Conservation (phyloP, 2,329 filamentous ascomycete species). For the Venturia carpophila region DNA sequence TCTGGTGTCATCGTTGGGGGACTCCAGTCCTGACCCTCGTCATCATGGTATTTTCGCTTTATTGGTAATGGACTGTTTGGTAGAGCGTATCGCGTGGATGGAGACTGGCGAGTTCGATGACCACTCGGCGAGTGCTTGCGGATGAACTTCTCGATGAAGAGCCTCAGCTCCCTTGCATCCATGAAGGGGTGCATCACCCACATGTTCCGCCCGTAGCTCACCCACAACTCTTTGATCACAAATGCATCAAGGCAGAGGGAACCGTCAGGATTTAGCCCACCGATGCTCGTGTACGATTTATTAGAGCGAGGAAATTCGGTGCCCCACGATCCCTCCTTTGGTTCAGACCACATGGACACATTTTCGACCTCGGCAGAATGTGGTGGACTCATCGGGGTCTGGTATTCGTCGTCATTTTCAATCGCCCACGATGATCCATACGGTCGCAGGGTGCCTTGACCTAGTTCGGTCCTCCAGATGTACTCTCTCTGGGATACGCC, state of each 20-base stretch:
- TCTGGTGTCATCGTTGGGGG: slow-evolving; percentile 38
- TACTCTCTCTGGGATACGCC: slow-evolving; percentile 27
- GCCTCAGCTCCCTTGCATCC: slow-evolving; percentile 44
- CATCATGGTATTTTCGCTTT: slow-evolving; percentile 14
- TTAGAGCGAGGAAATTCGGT: slow-evolving; percentile 30
- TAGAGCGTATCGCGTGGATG: slow-evolving; percentile 2
- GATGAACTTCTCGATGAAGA: slow-evolving; percentile 47
- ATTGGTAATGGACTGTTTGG: slow-evolving; percentile 6
- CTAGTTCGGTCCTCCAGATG: slow-evolving; percentile 31
- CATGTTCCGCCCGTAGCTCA: slow-evolving; percentile 52
- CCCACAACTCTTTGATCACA: slow-evolving; percentile 44
- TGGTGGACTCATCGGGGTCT: slow-evolving; percentile 29
- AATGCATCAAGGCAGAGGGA: slow-evolving; percentile 46
- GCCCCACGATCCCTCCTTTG: slow-evolving; percentile 45
- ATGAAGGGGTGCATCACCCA: slow-evolving; percentile 59
- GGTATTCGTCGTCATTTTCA: slow-evolving; percentile 34
- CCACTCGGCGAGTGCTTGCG: slow-evolving; percentile 34
- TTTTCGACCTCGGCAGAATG: slow-evolving; percentile 35
- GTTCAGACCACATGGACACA: slow-evolving; percentile 34
- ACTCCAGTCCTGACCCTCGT: slow-evolving; percentile 26
- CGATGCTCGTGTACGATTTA: slow-evolving; percentile 20
- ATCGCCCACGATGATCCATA: slow-evolving; percentile 41
- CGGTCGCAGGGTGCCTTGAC: slow-evolving; percentile 29
- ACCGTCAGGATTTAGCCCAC: slow-evolving; percentile 46
- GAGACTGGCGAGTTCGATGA: not conserved